phyloP scores from a whole-genome alignment of 805 yeast genomes.

The Candida patagonica region DNA sequence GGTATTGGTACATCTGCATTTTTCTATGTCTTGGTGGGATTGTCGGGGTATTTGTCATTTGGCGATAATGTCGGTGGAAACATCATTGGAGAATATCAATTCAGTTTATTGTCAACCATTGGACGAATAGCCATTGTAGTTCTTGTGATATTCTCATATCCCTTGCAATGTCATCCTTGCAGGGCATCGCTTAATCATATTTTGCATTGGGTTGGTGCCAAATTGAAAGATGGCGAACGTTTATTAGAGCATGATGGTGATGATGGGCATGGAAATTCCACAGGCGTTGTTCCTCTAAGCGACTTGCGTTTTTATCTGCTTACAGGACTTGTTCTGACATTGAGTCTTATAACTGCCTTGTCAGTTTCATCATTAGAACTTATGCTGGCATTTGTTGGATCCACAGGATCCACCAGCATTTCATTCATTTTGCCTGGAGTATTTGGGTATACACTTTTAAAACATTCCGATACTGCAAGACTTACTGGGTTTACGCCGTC shows the following conservation, averaged over 20 bases:
- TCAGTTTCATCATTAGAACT: conserved; percentile 65
- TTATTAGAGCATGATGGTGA: conserved; percentile 5
- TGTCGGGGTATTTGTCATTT: conserved; percentile 77
- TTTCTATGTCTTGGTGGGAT: conserved; percentile 64
- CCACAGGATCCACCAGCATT: conserved; percentile 87
- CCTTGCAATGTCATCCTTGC: conserved; percentile 86
- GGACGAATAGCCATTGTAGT: conserved; percentile 77
- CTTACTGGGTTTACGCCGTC: conserved; percentile 1
- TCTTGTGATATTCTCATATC: conserved; percentile 75
- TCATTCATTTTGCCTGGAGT: conserved; percentile 86
- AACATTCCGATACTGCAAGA: conserved; percentile 15
- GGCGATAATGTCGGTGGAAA: conserved; percentile 76
- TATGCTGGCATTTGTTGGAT: conserved; percentile 80
- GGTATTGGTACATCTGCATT: conserved; percentile 53
- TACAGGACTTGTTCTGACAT: conserved; percentile 37
- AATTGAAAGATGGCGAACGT: conserved; percentile 13
- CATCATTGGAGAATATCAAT: conserved; percentile 68
- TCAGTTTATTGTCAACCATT: conserved; percentile 53
- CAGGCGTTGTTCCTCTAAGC: conserved; percentile 12
- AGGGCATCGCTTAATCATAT: conserved; percentile 74
- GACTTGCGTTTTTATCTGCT: conserved; percentile 28
- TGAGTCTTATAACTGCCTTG: conserved; percentile 57
- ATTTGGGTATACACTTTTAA: conserved; percentile 67
- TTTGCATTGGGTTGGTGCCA: conserved; percentile 34
- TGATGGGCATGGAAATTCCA: background rate